Evolutionary conservation across 2,329 filamentous ascomycete genomes (phyloP).

Genomic region (Corynespora cassiicola): DNA sequence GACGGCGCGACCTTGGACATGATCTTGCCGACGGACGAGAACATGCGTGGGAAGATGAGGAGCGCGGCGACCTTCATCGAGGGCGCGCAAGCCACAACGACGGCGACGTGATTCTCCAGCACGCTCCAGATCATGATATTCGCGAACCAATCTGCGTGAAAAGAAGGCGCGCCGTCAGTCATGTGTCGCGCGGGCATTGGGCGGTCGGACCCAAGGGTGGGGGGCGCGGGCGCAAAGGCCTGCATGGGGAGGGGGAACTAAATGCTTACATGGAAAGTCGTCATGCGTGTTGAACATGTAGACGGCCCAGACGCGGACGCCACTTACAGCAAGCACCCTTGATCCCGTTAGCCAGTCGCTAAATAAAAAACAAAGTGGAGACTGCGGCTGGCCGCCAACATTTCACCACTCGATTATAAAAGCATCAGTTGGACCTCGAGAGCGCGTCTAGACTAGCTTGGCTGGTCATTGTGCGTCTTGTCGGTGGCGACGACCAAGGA

Average conservation of each 20-base stretch:
- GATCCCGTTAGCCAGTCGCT: too few relatives aligned
- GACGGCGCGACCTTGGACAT: conserved; percentile 19
- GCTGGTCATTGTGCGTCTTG: not conserved
- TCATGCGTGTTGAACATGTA: conserved; percentile 25
- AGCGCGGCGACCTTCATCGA: conserved; percentile 37
- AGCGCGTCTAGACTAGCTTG: too few relatives aligned
- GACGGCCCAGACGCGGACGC: conserved; percentile 31
- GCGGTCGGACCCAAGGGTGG: not conserved
- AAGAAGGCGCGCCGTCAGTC: not conserved
- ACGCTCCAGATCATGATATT: conserved; percentile 40
- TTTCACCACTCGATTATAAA: too few relatives aligned
- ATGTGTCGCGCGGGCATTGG: too few relatives aligned
- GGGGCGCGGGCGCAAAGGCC: not conserved
- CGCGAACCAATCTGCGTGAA: conserved; percentile 23
- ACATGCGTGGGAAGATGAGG: conserved; percentile 29
- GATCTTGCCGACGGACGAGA: conserved; percentile 25
- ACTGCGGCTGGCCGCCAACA: too few relatives aligned
- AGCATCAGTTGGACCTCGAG: too few relatives aligned
- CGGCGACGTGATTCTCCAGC: conserved; percentile 45
- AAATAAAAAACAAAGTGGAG: too few relatives aligned
- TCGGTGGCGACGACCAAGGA: too few relatives aligned
- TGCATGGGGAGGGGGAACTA: not conserved
- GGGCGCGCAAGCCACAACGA: conserved; percentile 44
- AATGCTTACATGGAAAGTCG: conserved; percentile 34
- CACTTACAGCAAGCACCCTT: conserved; percentile 38